Evolutionary conservation across 192 early-diverging fungal species (phyloP).

Genomic region (Martensiomyces pterosporus): DNA sequence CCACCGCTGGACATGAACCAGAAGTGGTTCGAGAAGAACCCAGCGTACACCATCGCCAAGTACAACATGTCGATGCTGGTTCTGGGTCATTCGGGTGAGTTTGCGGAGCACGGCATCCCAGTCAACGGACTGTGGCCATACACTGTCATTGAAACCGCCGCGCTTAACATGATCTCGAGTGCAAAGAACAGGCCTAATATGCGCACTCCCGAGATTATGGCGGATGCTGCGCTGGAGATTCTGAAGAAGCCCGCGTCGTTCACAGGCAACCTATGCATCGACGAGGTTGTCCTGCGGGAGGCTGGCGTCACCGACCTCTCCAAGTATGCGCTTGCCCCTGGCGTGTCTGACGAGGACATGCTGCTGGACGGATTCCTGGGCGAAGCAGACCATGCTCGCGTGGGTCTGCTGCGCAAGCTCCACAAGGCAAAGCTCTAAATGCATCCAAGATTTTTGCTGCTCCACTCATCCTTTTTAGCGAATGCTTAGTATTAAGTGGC

Average conservation of each 20-base stretch:
- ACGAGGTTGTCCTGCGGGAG: conserved; percentile 59
- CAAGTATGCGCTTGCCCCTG: conserved; percentile 54
- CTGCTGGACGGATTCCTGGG: conserved; percentile 52
- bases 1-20: conserved; percentile 56
- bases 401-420: conserved; percentile 18
- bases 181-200: conserved; percentile 6
- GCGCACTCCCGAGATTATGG: conserved; percentile 59
- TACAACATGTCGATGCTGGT: conserved; percentile 58
- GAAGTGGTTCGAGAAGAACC: conserved; percentile 54
- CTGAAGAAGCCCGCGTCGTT: conserved; percentile 51
- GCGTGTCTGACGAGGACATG: conserved; percentile 38
- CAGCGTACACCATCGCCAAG: conserved; percentile 53
- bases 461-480: too few species aligned
- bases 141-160: conserved; percentile 23
- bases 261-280: conserved; percentile 61
- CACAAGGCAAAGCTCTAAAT: conserved; percentile 9
- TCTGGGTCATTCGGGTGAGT: conserved; percentile 56
- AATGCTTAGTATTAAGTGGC: too few species aligned
- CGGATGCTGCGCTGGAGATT: conserved; percentile 60
- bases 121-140: conserved; percentile 61
- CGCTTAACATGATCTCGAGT: not conserved
- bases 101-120: conserved; percentile 54
- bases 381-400: conserved; percentile 18
- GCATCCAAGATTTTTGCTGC: not conserved
- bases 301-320: conserved; percentile 60